A percentile compares a stretch with the other conserved stretches of the same genome.
phyloP scores from a whole-genome alignment of 2,329 filamentous ascomycete species.

The Aspergillus latus region DNA sequence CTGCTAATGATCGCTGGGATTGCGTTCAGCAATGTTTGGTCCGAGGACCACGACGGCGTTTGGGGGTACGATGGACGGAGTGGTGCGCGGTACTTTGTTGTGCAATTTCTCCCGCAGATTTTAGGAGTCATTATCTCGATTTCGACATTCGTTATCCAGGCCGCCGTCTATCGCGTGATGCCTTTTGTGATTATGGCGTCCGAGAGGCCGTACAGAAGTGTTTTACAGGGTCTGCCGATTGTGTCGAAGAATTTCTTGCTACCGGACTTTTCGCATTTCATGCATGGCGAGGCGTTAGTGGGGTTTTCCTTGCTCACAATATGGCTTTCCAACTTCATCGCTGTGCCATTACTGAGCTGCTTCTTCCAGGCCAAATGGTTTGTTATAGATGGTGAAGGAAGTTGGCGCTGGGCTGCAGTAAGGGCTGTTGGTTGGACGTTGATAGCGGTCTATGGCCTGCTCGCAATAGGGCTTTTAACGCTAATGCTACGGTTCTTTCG shows the following conservation, averaged over 20 bases:
- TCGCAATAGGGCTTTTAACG: slow-evolving; percentile 59
- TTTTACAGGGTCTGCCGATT: slow-evolving; percentile 62
- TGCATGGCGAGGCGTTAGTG: slow-evolving; percentile 66
- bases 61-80: slow-evolving; percentile 68
- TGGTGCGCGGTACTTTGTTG: slow-evolving; percentile 76
- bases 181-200: slow-evolving; percentile 78
- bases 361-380: slow-evolving; percentile 69
- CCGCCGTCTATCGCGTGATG: slow-evolving; percentile 70
- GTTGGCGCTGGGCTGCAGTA: slow-evolving; percentile 78
- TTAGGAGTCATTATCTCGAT: slow-evolving; percentile 70
- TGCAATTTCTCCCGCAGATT: slow-evolving; percentile 79
- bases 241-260: slow-evolving; percentile 65
- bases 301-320: slow-evolving; percentile 66
- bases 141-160: slow-evolving; percentile 73
- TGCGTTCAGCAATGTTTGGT: slow-evolving; percentile 71
- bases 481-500: slow-evolving; percentile 65
- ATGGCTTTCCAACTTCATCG: slow-evolving; percentile 73
- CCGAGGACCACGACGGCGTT: slow-evolving; percentile 62
- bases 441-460: slow-evolving; percentile 69
- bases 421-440: slow-evolving; percentile 76
- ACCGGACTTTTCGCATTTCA: slow-evolving; percentile 66
- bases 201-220: slow-evolving; percentile 58
- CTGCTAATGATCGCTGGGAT: slow-evolving; percentile 70
- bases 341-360: slow-evolving; percentile 76
- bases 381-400: slow-evolving; percentile 55